A percentile compares a stretch with the other conserved stretches of the same genome.
phyloP scores from a whole-genome alignment of 352 stramenopile genomes.

The Phytophthora sansomeana region DNA sequence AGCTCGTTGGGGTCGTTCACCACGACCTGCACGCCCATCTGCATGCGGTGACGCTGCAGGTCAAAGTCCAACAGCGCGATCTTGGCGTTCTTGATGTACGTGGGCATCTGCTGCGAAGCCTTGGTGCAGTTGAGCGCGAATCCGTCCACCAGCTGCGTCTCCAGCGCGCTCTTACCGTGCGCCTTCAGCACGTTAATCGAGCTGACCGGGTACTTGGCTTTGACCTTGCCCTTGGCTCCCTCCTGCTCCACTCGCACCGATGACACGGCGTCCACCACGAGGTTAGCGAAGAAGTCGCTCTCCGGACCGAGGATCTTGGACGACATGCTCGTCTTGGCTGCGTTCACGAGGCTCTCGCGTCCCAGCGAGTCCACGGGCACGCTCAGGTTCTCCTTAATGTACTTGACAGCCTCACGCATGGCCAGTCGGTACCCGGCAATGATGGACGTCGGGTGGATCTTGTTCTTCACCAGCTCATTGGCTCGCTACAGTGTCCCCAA shows the following conservation, averaged over 20 bases:
- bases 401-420: conserved; percentile 98
- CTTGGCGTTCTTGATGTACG: conserved; percentile 92
- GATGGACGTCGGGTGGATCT: conserved; percentile 99
- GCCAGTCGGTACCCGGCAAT: conserved; percentile 99
- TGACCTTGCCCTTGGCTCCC: conserved; percentile 80
- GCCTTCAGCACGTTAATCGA: conserved; percentile 99
- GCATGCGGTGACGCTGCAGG: conserved; percentile 98
- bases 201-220: conserved; percentile 96
- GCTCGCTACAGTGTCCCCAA: conserved; percentile 80
- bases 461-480: conserved; percentile 98
- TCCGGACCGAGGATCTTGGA: conserved; percentile 99
- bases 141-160: conserved; percentile 93
- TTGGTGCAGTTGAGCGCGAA: conserved; percentile 98
- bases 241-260: conserved; percentile 95
- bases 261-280: conserved; percentile 98
- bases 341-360: conserved; percentile 96
- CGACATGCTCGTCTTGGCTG: conserved; percentile 98
- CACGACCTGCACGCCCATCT: conserved; percentile 95
- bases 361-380: conserved; percentile 95
- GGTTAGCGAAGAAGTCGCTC: conserved; percentile 97
- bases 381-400: conserved; percentile 99
- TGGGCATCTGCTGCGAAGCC: conserved; percentile 98
- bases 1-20: conserved; percentile 96
- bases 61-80: conserved; percentile 99
- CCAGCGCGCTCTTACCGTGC: conserved; percentile 90